Base-by-base conservation (phyloP, 2,329 filamentous ascomycete genomes). In the Clonostachys solani region DNA sequence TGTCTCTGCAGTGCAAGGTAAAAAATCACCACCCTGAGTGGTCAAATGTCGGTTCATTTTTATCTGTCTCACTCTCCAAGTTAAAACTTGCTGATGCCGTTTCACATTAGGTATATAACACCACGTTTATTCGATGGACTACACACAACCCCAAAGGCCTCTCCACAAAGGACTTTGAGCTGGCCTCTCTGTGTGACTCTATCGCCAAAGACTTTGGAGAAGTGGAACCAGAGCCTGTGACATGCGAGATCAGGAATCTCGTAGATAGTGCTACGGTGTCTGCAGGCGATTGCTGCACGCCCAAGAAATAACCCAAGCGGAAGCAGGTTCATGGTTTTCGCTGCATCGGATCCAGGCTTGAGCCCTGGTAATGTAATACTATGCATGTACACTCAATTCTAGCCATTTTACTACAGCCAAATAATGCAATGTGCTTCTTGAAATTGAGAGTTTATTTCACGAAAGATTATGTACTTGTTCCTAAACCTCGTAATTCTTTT, bases 1-100 rank as follows among this genome's bases (percentile, higher is more conserved):
- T 89, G 13, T 81, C 85, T 12, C 67, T 83, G 33, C 78, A 88
- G 56, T 87, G 84, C 66, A 85, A 86, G 58, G 62, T 78, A 36
- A 75, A 78, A 57, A 86, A 81, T 55, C 86, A 90, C 60, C 86
- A 90, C 57, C 86, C 86, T 0, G 86, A 89, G 62, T 89, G 86
- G 86, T 84, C 83, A 3, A 89, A 90, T 58, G 84, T 84, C 65
- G 54, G 72, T 61, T 8, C 23, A 17, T 23, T 9, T 8, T 29
- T 29, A 29, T 9, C 3, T 29, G 23, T 29, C 23, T 9, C 18
- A 13, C 10, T 33, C 12, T 7, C 17, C 40, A 16, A 42, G 12
- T 35, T 15, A 42, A 16, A 16, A 4, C 23, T 29, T 29, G 23
- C 23, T 29, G 23, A 29, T 29, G 23, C 18, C 29, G 2, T 33